Conservation (phyloP, 768 basidiomycete genomes). For the Suillus decipiens region DNA sequence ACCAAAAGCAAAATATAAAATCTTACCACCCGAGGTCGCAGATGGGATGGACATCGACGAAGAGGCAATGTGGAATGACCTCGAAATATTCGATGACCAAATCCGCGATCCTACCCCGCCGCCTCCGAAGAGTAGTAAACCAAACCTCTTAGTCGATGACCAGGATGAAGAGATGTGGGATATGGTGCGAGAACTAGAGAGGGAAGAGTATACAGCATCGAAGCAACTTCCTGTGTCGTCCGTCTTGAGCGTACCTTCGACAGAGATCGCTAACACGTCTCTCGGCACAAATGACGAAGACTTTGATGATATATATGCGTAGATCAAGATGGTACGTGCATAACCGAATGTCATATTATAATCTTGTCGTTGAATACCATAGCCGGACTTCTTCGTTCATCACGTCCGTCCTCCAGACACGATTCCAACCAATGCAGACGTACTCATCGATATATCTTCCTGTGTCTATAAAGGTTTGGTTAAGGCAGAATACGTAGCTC, state of each 20-base stretch:
- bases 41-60: constrained; percentile 38
- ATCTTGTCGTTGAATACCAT: constrained; percentile 4
- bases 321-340: background rate
- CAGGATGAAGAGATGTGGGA: constrained; percentile 78
- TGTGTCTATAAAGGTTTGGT: background rate
- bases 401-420: background rate
- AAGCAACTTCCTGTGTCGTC: constrained; percentile 29
- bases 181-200: constrained; percentile 58
- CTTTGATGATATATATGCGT: constrained; percentile 69
- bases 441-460: background rate
- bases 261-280: constrained; percentile 15
- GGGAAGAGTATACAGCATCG: constrained; percentile 15
- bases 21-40: constrained; percentile 8
- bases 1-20: constrained; percentile 14
- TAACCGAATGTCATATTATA: constrained; percentile 10
- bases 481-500: too few relatives aligned
- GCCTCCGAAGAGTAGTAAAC: constrained; percentile 7
- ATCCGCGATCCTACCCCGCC: constrained; percentile 6
- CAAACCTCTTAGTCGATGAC: constrained; percentile 16
- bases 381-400: background rate
- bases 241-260: constrained; percentile 18
- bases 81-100: constrained; percentile 21
- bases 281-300: constrained; percentile 49
- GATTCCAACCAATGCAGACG: background rate
- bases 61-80: constrained; percentile 38